Base-by-base conservation (phyloP, 2,329 filamentous ascomycete species). In the Didymella sp. region DNA sequence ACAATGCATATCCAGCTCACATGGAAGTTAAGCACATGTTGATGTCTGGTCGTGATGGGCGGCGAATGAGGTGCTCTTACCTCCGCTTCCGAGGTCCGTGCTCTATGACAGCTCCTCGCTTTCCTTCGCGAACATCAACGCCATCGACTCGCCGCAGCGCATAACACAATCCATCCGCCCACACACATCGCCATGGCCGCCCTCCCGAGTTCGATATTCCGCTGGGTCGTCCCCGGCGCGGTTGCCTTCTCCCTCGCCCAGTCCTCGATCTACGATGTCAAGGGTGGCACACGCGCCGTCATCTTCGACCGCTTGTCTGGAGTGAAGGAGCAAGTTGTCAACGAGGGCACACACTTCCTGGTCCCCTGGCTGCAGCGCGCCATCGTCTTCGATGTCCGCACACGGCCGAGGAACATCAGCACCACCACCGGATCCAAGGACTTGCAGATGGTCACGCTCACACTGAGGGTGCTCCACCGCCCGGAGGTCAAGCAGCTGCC, bases 381-480 rank as follows among this genome's bases (percentile, higher is more conserved):
- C 70, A 92, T 99, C 80, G 84, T 96, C 76, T 99, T 96, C 77
- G 95, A 99, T 81, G 95, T 99, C 66, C 89, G 95, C 63, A 99
- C 96, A 56, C 96, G 96, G 85, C 95, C 95, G 60, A 87, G 95
- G 75, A 98, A 96, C 78, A 98, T 99, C 77, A 91, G 90, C 66
- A 99, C 95, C 25, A 99, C 95, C 22, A 99, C 95, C 12, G 95
- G 95, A 57, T 94, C 89, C 85, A 99, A 99, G 87, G 95, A 99
- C 81, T 80, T 99, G 84, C 95, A 99, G 83, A 99, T 99, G 95
- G 95, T 99, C 73, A 97, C 92, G 85, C 85, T 99, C 84, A 99
- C 95, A 51, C 85, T 99, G 76, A 87, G 95, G 79, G 95, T 99
- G 64, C 80, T 99, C 78, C 94, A 98, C 81, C 86, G 96, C 69